These are phyloP conservation scores for Immersiella caudata DNA, from an alignment of 495 filamentous ascomycete species.

Conservation along the genomic window DNA sequence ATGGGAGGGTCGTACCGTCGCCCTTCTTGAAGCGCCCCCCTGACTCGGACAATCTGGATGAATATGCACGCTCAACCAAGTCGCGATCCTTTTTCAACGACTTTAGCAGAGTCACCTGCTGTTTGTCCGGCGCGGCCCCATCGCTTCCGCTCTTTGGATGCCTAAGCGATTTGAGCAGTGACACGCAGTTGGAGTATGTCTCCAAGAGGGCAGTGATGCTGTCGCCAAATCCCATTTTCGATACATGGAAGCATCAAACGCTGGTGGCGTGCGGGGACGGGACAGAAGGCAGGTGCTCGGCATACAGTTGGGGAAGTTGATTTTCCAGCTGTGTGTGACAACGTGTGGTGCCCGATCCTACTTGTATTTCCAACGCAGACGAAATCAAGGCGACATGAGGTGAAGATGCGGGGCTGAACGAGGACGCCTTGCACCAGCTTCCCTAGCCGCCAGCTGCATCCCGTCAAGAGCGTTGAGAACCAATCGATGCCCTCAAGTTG, in stretches of 20 bases:
- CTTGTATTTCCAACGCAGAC: neutral
- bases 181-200: constrained; percentile 42
- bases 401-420: constrained; percentile 17
- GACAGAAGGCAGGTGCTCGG: neutral
- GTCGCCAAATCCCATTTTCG: constrained; percentile 36
- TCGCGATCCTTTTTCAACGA: constrained; percentile 37
- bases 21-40: constrained; percentile 36
- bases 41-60: constrained; percentile 27
- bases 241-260: neutral
- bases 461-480: neutral
- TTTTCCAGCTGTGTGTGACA: constrained; percentile 1
- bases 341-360: neutral
- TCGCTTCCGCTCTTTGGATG: constrained; percentile 14
- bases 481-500: constrained; percentile 17
- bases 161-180: constrained; percentile 37
- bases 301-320: neutral
- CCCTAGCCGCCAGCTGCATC: constrained; percentile 20
- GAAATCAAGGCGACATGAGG: constrained; percentile 4
- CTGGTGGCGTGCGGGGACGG: constrained; percentile 1
- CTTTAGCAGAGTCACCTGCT: constrained; percentile 37
- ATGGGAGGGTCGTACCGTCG: constrained; percentile 30
- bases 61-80: constrained; percentile 36
- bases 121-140: constrained; percentile 38
- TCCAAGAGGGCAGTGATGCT: constrained; percentile 36
- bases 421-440: constrained; percentile 3